Evolutionary conservation across 1,139 yeast genomes (phyloP).

Genomic region (Pichia sp.): DNA sequence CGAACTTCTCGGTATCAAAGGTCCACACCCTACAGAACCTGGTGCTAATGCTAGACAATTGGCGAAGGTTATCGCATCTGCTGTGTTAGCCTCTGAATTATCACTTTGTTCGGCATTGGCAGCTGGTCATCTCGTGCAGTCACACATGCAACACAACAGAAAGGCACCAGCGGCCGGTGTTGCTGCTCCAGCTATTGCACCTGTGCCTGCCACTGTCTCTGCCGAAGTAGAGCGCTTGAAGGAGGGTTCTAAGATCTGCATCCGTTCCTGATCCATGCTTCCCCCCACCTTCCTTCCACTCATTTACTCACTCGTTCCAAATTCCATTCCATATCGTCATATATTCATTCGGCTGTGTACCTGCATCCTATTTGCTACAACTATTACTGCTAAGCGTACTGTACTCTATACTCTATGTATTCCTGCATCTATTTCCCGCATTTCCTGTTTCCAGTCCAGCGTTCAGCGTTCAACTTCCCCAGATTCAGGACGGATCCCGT

Average conservation of each 20-base stretch:
- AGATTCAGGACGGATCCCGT: too few species aligned
- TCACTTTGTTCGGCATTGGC: constrained; percentile 94
- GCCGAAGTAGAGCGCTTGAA: constrained; percentile 47
- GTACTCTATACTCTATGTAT: too few species aligned
- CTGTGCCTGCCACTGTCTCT: constrained; percentile 12
- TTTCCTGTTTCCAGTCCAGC: too few species aligned
- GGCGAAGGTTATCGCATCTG: constrained; percentile 92
- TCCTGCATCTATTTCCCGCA: too few species aligned
- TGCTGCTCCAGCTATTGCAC: constrained; percentile 5
- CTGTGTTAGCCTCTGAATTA: constrained; percentile 93
- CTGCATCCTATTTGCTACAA: too few species aligned
- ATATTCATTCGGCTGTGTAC: too few species aligned
- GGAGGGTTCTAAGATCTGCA: constrained; percentile 69
- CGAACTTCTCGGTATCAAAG: constrained; percentile 88
- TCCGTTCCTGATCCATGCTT: constrained; percentile 35
- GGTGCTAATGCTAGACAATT: constrained; percentile 94
- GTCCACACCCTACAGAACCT: constrained; percentile 91
- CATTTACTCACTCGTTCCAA: not conserved
- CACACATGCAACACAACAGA: constrained; percentile 96
- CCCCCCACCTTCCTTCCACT: not conserved
- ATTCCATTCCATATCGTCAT: not conserved
- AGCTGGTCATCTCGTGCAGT: constrained; percentile 96
- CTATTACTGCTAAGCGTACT: too few species aligned
- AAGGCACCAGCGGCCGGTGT: constrained; percentile 25
- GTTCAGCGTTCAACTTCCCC: too few species aligned